Evolutionary conservation across 1,139 yeast genomes (phyloP), one percentile per base, ranked within the genome.

Genomic region (Blastobotrys serpentis): DNA sequence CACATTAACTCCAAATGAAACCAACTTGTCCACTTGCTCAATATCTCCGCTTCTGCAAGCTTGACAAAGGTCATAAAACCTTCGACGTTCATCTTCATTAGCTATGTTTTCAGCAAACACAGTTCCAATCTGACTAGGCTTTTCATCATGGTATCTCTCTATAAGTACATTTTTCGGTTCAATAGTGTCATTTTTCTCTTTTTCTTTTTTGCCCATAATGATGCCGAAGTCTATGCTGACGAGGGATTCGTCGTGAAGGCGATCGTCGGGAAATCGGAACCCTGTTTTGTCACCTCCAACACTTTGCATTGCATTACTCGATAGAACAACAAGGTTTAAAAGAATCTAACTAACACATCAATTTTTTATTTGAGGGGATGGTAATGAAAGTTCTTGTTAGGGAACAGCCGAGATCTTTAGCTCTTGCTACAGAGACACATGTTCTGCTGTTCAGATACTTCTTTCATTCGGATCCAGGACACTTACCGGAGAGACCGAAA

Each of bases 31-130:
- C 1, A 78, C 92, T 41, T 74, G 71, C 37, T 81, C 88, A 1
- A 76, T 52, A 60, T 86, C 92, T 0, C 94, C 94, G 2, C 68
- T 59, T 34, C 94, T 70, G 53, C 94, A 85, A 0, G 90, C 88
- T 53, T 69, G 60, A 52, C 86, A 79, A n/a, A 85, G 71, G 40
- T 74, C 75, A 16, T 60, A 52, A 55, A 75, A 77, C 11, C 44
- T 18, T n/a, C 38, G 36, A n/a, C 52, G 49, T 16, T 50, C 48
- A 30, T 48, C 42, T 22, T 25, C 43, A 39, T 46, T 44, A 14
- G 30, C n/a, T n/a, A 34, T 45, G 34, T 26, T 26, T 17, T 18
- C 44, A 29, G 34, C 42, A 13, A 4, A 42, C 22, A 18, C 38
- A 34, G 19, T 29, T 16, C 29, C 34, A 16, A 41, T 14, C 6